Evolutionary conservation across 169 alveolate species (phyloP), one percentile per base, ranked within the genome.

Genomic region (Cryptosporidium bovis): DNA sequence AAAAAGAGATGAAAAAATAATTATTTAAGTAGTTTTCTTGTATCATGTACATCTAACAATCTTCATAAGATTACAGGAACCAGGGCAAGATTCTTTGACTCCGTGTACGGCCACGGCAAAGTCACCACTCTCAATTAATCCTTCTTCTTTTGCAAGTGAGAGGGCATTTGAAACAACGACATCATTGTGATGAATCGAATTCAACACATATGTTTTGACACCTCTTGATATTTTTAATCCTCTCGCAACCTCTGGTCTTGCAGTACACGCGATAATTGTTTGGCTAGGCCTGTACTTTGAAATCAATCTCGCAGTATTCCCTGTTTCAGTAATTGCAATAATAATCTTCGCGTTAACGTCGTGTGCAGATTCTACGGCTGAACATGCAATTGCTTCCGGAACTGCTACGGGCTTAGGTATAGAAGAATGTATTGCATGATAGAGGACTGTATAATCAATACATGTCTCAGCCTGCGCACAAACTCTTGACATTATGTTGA

Each of bases 311-410:
- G 99, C 99, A 13, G 99, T 96, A 82, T 93, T 94, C 16, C 99
- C 99, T 1, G 99, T 96, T 56, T 97, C 98, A 12, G 99, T 97
- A 82, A 97, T 93, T 15, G 98, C 97, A 48, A 98, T 92, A 68
- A 98, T 97, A 24, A 96, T 92, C 36, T 93, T 83, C 4, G 98
- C 97, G 64, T 92, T 92, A 51, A 95, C 90, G 48, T 95, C 96
- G 82, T 95, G 94, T 18, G 96, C 96, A 48, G 95, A 92, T 55
- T 93, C 94, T 13, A 95, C 97, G 20, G 98, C 98, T 62, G 97
- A 91, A 51, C 97, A 90, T 18, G 97, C 96, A 27, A 96, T 82
- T 3, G 97, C 92, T 84, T 96, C 98, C 24, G 94, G 94, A 16
- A 93, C 96, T 20, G 95, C 83, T 55, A 92, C 93, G 58, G 94